phyloP scores from a whole-genome alignment of 2,329 filamentous ascomycete genomes.

The Ilyonectria robusta region DNA sequence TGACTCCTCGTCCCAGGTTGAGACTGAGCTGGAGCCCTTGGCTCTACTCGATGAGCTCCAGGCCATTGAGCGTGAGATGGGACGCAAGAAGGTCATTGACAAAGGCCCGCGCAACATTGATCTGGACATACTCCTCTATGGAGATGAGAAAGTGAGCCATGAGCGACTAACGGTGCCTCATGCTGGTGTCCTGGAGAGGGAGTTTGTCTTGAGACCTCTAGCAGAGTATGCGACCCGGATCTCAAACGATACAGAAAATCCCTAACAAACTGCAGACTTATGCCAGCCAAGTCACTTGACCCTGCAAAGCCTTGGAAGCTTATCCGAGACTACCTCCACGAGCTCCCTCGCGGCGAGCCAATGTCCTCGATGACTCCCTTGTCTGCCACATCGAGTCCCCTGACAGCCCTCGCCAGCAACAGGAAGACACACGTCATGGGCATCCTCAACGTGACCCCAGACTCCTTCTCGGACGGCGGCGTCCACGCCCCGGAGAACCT shows the following conservation, averaged over 20 bases:
- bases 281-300: slow-evolving; percentile 68
- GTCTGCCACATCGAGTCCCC: slow-evolving; percentile 59
- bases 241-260: slow-evolving; percentile 5
- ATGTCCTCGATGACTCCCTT: slow-evolving; percentile 74
- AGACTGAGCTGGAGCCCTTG: slow-evolving; percentile 82
- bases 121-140: slow-evolving; percentile 91
- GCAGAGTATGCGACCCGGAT: slow-evolving; percentile 72
- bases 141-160: slow-evolving; percentile 74
- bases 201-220: slow-evolving; percentile 92
- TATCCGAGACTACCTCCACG: slow-evolving; percentile 72
- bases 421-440: slow-evolving; percentile 88
- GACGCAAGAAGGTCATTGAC: slow-evolving; percentile 86
- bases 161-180: slow-evolving; percentile 89
- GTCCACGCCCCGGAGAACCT: slow-evolving; percentile 70
- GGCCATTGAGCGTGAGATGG: slow-evolving; percentile 83
- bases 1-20: slow-evolving; percentile 71
- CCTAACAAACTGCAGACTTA: slow-evolving; percentile 59
- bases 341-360: slow-evolving; percentile 64
- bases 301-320: slow-evolving; percentile 71
- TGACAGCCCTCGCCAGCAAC: slow-evolving; percentile 71
- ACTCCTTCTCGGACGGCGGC: slow-evolving; percentile 97
- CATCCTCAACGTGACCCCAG: slow-evolving; percentile 93
- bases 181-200: slow-evolving; percentile 85
- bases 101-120: slow-evolving; percentile 97
- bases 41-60: slow-evolving; percentile 86